phyloP scores from a whole-genome alignment of 441 rosid genomes.

The Pelargonium fulgidum region DNA sequence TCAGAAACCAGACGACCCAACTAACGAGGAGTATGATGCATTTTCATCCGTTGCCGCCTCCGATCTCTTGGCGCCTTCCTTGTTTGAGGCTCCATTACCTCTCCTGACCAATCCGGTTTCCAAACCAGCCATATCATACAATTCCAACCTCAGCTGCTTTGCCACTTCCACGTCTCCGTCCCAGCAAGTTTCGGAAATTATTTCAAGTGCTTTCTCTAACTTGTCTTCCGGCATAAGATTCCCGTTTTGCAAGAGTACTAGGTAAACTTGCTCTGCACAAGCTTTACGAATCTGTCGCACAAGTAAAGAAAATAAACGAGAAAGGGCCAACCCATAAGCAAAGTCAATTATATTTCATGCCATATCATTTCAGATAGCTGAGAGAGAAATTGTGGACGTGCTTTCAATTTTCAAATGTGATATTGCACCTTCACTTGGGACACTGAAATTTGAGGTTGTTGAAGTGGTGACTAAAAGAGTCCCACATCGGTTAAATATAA shows the following conservation, averaged over 20 bases:
- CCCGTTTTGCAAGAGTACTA: constrained; percentile 63
- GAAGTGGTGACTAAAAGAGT: no score
- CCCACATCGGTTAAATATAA: no score
- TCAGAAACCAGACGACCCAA: constrained; percentile 78
- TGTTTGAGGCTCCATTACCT: constrained; percentile 24
- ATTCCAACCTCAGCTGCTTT: constrained; percentile 39
- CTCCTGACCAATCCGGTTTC: constrained; percentile 32
- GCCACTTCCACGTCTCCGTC: constrained; percentile 58
- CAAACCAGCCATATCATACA: constrained; percentile 53
- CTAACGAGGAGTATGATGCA: constrained; percentile 79
- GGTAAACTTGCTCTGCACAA: constrained; percentile 67
- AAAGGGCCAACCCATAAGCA: neutral
- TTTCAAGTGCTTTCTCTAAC: constrained; percentile 57
- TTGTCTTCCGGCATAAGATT: constrained; percentile 52
- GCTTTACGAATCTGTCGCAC: constrained; percentile 69
- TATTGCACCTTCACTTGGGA: no score
- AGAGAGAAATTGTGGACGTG: no score
- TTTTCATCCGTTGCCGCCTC: constrained; percentile 52
- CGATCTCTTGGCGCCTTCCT: constrained; percentile 17
- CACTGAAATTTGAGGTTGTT: no score
- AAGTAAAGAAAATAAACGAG: neutral
- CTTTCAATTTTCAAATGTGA: no score
- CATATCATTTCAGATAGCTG: no score
- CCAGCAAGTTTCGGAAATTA: constrained; percentile 66
- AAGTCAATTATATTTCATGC: neutral